A percentile compares a stretch with the other conserved stretches of the same genome.
phyloP scores from a whole-genome alignment of 2,329 filamentous ascomycete genomes.

The Claviceps sorghi region DNA sequence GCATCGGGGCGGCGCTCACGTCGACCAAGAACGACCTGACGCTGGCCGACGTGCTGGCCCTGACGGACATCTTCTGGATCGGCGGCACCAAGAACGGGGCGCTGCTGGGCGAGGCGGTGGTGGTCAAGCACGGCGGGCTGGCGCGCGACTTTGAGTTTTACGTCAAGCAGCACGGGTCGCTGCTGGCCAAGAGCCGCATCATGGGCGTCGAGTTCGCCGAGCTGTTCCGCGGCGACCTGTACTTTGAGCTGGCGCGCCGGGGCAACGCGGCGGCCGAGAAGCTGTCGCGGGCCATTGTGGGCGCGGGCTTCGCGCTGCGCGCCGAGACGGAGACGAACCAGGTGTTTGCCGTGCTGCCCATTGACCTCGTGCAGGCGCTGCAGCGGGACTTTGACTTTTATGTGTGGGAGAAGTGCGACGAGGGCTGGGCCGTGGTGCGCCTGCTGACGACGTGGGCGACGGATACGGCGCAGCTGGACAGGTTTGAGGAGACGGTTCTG shows the following conservation, averaged over 20 bases:
- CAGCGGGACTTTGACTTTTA: conserved; percentile 32
- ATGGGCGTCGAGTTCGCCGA: conserved; percentile 36
- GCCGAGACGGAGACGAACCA: conserved; percentile 36
- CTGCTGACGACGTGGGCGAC: conserved; percentile 38
- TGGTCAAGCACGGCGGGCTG: conserved; percentile 27
- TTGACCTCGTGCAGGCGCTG: conserved; percentile 22
- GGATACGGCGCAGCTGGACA: conserved; percentile 25
- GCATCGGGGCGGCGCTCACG: conserved; percentile 28
- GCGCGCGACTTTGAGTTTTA: conserved; percentile 34
- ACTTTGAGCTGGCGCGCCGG: conserved; percentile 29
- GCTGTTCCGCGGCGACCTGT: conserved; percentile 29
- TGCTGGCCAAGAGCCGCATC: conserved; percentile 34
- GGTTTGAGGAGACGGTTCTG: conserved; percentile 17
- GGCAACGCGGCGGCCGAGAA: conserved; percentile 30
- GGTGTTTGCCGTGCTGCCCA: conserved; percentile 31
- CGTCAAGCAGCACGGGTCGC: conserved; percentile 35
- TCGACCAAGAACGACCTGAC: conserved; percentile 28
- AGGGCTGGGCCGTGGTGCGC: conserved; percentile 25
- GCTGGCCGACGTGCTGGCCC: conserved; percentile 27
- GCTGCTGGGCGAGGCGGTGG: conserved; percentile 33
- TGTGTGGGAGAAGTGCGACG: conserved; percentile 29
- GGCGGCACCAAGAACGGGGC: conserved; percentile 38
- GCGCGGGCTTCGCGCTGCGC: conserved; percentile 25
- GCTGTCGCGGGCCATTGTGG: conserved; percentile 27
- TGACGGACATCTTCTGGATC: conserved; percentile 40